A percentile compares a stretch with the other conserved stretches of the same genome.
Conservation (phyloP, 2,329 filamentous ascomycete genomes). For the Apiospora marii region DNA sequence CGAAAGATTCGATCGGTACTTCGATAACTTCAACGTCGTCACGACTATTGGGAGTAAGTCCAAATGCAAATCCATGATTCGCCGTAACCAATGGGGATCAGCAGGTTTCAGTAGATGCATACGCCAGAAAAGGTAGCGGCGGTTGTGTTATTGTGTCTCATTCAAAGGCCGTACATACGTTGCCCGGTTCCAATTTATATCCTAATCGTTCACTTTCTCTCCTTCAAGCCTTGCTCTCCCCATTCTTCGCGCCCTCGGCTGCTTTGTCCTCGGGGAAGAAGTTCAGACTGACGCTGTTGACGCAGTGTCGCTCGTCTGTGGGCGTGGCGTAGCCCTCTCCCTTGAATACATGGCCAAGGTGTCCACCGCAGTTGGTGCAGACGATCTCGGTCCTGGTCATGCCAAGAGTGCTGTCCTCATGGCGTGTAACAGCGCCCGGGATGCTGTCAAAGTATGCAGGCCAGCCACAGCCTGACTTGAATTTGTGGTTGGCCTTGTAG, state of each 20-base stretch:
- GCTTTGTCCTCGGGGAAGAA: slow-evolving; percentile 74
- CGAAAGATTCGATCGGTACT: neutral
- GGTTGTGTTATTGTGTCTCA: neutral
- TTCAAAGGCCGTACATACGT: neutral
- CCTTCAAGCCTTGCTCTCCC: slow-evolving; percentile 21
- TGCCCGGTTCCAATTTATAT: neutral
- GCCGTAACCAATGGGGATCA: neutral
- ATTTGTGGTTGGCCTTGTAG: slow-evolving; percentile 94
- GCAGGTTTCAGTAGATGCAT: too few relatives aligned
- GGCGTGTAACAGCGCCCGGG: slow-evolving; percentile 85
- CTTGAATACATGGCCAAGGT: slow-evolving; percentile 91
- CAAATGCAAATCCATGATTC: too few relatives aligned
- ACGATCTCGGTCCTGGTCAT: slow-evolving; percentile 93
- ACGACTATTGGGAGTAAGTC: neutral
- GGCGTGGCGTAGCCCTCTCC: slow-evolving; percentile 84
- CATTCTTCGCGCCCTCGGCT: slow-evolving; percentile 44
- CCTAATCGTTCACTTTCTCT: neutral
- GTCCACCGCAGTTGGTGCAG: slow-evolving; percentile 92
- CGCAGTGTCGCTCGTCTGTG: slow-evolving; percentile 96
- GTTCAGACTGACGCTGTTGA: slow-evolving; percentile 90
- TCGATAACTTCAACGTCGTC: neutral
- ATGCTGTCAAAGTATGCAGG: slow-evolving; percentile 97
- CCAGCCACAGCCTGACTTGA: slow-evolving; percentile 96
- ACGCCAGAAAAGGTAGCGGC: too few relatives aligned
- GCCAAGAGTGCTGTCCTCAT: slow-evolving; percentile 78